These are phyloP conservation scores for Ceriops decandra DNA, from an alignment of 345 rosid genomes.

Conservation along the genomic window DNA sequence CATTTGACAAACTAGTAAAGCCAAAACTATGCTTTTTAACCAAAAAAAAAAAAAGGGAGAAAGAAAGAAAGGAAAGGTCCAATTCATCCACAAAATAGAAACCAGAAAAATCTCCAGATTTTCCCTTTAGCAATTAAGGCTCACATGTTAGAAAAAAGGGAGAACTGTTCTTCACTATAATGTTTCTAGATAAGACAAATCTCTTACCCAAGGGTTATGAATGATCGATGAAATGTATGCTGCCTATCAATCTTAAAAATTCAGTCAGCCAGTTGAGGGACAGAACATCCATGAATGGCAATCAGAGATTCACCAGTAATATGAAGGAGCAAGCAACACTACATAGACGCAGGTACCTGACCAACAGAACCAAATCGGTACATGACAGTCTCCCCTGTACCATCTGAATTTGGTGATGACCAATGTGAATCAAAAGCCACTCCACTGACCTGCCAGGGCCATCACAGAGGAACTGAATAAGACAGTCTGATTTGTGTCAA, in stretches of 20 bases:
- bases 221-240: not conserved
- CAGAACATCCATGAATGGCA: not conserved
- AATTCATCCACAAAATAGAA: not conserved
- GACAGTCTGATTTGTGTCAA: conserved; percentile 12
- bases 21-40: too few species aligned
- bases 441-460: conserved; percentile 84
- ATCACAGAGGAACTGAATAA: conserved; percentile 25
- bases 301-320: not conserved
- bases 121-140: not conserved
- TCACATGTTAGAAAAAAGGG: not conserved
- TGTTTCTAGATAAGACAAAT: not conserved
- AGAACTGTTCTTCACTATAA: not conserved
- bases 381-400: conserved; percentile 75
- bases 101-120: not conserved
- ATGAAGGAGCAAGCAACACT: not conserved
- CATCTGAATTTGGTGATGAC: conserved; percentile 84
- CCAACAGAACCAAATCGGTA: conserved; percentile 99
- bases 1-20: too few species aligned
- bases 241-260: too few species aligned
- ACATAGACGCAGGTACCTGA: conserved; percentile 53
- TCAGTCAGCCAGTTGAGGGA: not conserved
- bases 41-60: not conserved
- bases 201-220: not conserved
- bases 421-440: conserved; percentile 97
- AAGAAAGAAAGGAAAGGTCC: not conserved